These are phyloP conservation scores for Cyphellophora attinorum DNA, from an alignment of 2,329 filamentous ascomycete species.

Conservation along the genomic window DNA sequence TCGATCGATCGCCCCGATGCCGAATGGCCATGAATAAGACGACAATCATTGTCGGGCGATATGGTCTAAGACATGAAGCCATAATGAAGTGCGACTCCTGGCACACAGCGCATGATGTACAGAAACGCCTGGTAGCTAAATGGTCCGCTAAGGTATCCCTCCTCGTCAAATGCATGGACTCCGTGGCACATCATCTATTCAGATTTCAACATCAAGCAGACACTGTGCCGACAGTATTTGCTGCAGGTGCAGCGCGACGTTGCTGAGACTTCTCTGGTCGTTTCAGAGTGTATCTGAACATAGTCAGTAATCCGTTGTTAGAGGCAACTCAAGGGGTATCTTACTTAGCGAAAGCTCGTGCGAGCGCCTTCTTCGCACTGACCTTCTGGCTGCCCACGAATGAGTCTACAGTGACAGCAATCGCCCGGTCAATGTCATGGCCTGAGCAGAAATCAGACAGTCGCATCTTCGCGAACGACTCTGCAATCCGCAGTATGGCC, in stretches of 20 bases:
- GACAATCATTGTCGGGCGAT: too few relatives aligned
- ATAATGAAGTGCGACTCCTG: too few relatives aligned
- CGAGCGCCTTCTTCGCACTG: slow-evolving; percentile 92
- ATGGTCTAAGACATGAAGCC: too few relatives aligned
- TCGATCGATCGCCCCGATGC: too few relatives aligned
- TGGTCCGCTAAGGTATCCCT: too few relatives aligned
- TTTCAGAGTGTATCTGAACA: slow-evolving; percentile 15
- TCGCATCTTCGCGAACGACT: slow-evolving; percentile 95
- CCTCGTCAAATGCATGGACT: too few relatives aligned
- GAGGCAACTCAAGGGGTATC: slow-evolving; percentile 29
- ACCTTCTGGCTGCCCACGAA: slow-evolving; percentile 96
- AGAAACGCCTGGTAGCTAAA: too few relatives aligned
- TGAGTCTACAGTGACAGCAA: slow-evolving; percentile 90
- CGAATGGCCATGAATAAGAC: too few relatives aligned
- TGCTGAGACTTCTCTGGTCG: slow-evolving; percentile 13
- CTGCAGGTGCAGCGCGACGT: slow-evolving; percentile 1
- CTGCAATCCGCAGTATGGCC: slow-evolving; percentile 91
- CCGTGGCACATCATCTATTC: too few relatives aligned
- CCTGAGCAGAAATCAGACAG: slow-evolving; percentile 89
- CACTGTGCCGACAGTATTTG: not conserved
- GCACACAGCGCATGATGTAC: too few relatives aligned
- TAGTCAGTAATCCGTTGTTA: slow-evolving; percentile 3
- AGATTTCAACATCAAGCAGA: too few relatives aligned
- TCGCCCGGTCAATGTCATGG: slow-evolving; percentile 90
- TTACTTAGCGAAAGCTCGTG: slow-evolving; percentile 93